A percentile compares a stretch with the other conserved stretches of the same genome.
phyloP scores from a whole-genome alignment of 169 alveolate genomes.

The Babesia ovis region DNA sequence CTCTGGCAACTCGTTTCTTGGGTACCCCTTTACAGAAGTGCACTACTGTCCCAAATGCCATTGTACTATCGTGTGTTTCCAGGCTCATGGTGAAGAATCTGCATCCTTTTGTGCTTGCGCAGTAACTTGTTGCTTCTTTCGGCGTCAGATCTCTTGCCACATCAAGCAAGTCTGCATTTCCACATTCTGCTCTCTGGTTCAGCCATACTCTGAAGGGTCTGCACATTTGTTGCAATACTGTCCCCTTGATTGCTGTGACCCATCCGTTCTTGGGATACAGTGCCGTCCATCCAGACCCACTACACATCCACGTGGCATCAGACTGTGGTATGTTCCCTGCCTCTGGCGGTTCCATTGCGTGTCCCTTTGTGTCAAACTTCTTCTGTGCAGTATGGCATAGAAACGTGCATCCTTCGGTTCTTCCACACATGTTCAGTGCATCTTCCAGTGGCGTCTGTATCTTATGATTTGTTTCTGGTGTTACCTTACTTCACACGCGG shows the following conservation, averaged over 20 bases:
- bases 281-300: slow-evolving; percentile 48
- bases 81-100: slow-evolving; percentile 48
- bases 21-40: slow-evolving; percentile 59
- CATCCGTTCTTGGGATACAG: slow-evolving; percentile 65
- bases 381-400: slow-evolving; percentile 57
- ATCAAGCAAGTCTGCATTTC: slow-evolving; percentile 14
- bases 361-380: slow-evolving; percentile 8
- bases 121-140: slow-evolving; percentile 25
- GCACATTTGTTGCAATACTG: slow-evolving; percentile 26
- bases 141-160: slow-evolving; percentile 39
- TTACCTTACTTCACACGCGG: slow-evolving; percentile 38
- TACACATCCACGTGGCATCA: slow-evolving; percentile 55
- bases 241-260: slow-evolving; percentile 62
- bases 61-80: slow-evolving; percentile 37
- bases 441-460: slow-evolving; percentile 46
- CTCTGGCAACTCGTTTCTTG: slow-evolving; percentile 25
- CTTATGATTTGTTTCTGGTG: neutral
- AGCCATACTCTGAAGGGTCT: slow-evolving; percentile 30
- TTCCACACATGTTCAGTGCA: slow-evolving; percentile 16
- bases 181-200: slow-evolving; percentile 62
- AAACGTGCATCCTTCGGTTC: slow-evolving; percentile 42
- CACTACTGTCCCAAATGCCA: slow-evolving; percentile 45
- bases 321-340: slow-evolving; percentile 45
- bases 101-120: slow-evolving; percentile 38
- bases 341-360: neutral